Base-by-base conservation (phyloP, 495 filamentous ascomycete genomes). In the Endocarpon pusillum region DNA sequence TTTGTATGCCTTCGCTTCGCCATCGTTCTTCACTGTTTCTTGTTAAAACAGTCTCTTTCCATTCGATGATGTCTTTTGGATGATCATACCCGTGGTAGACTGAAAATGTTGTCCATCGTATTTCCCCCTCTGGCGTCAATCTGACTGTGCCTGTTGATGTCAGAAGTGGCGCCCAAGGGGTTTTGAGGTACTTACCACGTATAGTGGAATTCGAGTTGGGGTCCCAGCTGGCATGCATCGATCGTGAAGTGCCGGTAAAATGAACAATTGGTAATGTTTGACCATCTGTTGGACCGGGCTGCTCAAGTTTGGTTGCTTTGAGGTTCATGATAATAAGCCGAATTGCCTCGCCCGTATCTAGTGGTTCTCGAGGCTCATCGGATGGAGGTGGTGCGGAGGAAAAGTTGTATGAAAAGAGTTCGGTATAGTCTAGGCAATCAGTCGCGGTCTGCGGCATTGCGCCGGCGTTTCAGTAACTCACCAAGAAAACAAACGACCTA, bases 251-350 rank as follows among this genome's bases (percentile, higher is more conserved):
- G 20, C 75, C 75, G 15, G 51, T 49, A 41, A 76, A 80, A 40
- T 68, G 56, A 20, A 73, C 67, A 7, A 75, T 53, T 0, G 74
- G 73, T 17, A 67, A 46, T 3, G 44, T 54, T 33, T 65, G 55
- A 12, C 61, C 58, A 33, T 74, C 67, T 1, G 59, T 54, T 14
- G 50, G 49, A 2, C 58, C 64, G 3, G 73, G 57, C 1, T 55
- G 40, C 34, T 67, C 66, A 31, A 75, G 59, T 17, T 55, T 42
- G 0, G 58, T 66, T 15, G 70, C 64, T 16, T 56, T 45, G 8
- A 78, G 45, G 43, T 66, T 64, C 67, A 78, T 72, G 18, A 62
- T 49, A 37, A 79, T 75, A n/a, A 78, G 57, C 10, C 73, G 61
- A 19, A 66, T 68, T 5, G 73, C 74, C 54, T 75, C 66, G 37